Conservation (phyloP, 176 grass and related monocot genomes). For the Juncus effusus region DNA sequence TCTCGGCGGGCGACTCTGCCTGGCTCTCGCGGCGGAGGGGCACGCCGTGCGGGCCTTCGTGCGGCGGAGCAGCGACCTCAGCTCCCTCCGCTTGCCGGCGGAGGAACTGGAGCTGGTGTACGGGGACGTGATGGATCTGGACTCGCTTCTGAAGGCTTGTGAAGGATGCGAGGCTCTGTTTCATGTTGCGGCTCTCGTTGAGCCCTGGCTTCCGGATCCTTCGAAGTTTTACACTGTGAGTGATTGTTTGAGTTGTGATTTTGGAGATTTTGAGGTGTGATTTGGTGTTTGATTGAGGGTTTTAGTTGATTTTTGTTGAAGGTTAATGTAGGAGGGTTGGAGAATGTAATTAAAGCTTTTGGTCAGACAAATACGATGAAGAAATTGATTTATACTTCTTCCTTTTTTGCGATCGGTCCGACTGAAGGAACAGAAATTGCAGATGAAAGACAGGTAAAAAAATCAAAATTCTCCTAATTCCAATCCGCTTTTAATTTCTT, state of each 20-base stretch:
- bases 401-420: constrained; percentile 72
- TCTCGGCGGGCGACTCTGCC: constrained; percentile 62
- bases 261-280: constrained; percentile 1
- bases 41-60: constrained; percentile 64
- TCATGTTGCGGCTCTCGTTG: constrained; percentile 70
- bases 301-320: constrained; percentile 1
- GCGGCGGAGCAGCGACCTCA: constrained; percentile 57
- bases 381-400: constrained; percentile 85
- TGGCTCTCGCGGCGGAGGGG: constrained; percentile 47
- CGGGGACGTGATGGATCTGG: constrained; percentile 70
- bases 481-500: background rate
- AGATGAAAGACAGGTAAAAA: constrained; percentile 75
- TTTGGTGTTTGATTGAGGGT: constrained; percentile 6
- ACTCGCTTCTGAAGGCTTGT: constrained; percentile 60
- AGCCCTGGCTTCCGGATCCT: constrained; percentile 82
- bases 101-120: constrained; percentile 49
- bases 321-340: constrained; percentile 85
- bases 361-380: constrained; percentile 53
- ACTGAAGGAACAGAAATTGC: constrained; percentile 60
- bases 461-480: background rate
- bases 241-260: background rate
- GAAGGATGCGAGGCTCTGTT: constrained; percentile 55
- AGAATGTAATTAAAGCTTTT: constrained; percentile 68
- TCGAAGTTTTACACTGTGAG: constrained; percentile 54
- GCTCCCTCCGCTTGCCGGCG: constrained; percentile 24